These are phyloP conservation scores for Xerocomus spinulosus DNA, from an alignment of 768 basidiomycete species.

Conservation along the genomic window DNA sequence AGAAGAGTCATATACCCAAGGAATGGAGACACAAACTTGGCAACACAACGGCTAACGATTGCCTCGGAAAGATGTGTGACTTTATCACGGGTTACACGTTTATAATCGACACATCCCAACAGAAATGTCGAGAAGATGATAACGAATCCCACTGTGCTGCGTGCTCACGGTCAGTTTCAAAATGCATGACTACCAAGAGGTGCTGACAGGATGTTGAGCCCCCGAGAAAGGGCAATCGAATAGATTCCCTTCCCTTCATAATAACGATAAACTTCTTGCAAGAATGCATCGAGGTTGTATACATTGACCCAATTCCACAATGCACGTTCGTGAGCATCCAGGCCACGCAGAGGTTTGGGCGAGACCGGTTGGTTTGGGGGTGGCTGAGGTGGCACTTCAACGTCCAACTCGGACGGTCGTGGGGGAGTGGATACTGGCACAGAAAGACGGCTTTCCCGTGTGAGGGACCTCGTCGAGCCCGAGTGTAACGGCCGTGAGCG, in stretches of 20 bases:
- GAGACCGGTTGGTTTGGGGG: conserved; percentile 20
- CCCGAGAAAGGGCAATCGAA: conserved; percentile 85
- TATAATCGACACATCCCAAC: conserved; percentile 91
- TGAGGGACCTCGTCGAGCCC: conserved; percentile 35
- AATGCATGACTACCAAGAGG: conserved; percentile 14
- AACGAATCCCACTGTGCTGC: conserved; percentile 94
- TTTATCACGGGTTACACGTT: conserved; percentile 63
- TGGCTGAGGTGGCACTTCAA: conserved; percentile 29
- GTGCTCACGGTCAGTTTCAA: conserved; percentile 24
- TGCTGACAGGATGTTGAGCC: conserved; percentile 92
- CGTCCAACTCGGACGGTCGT: conserved; percentile 59
- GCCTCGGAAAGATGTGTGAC: conserved; percentile 72
- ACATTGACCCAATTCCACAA: conserved; percentile 99
- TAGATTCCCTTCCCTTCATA: conserved; percentile 97
- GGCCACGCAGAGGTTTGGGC: conserved; percentile 55
- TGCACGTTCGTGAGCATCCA: conserved; percentile 85
- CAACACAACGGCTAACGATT: conserved; percentile 77
- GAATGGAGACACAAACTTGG: conserved; percentile 51
- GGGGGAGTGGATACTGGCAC: conserved; percentile 50
- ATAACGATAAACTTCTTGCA: conserved; percentile 93
- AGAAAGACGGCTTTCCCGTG: conserved; percentile 36
- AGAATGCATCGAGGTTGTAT: conserved; percentile 90
- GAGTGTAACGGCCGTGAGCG: conserved; percentile 54
- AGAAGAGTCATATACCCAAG: conserved; percentile 6
- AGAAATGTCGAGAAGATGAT: conserved; percentile 98